Conservation (phyloP, 2,329 filamentous ascomycete species). For the Didymella lethalis region DNA sequence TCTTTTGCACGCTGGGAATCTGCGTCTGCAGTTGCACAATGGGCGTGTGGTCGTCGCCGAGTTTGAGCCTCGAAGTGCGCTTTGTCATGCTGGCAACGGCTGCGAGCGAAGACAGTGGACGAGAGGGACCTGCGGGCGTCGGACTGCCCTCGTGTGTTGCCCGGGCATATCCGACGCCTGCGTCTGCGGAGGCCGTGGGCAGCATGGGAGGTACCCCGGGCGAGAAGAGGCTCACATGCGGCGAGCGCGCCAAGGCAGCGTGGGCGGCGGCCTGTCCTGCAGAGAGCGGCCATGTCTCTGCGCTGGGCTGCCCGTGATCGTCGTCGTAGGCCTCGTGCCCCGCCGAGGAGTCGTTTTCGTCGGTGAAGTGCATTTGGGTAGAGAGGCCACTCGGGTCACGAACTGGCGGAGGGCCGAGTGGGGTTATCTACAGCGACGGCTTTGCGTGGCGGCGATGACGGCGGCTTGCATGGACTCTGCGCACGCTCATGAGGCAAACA, state of each 20-base stretch:
- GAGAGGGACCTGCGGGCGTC: slow-evolving; percentile 38
- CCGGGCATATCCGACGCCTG: slow-evolving; percentile 15
- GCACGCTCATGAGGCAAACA: neutral
- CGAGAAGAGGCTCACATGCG: slow-evolving; percentile 21
- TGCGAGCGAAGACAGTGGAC: slow-evolving; percentile 24
- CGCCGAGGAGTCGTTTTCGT: slow-evolving; percentile 20
- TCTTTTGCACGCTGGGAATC: slow-evolving; percentile 57
- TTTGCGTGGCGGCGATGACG: slow-evolving; percentile 11
- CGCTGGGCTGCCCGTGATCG: slow-evolving; percentile 16
- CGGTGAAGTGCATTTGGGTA: slow-evolving; percentile 27
- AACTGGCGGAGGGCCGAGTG: slow-evolving; percentile 4
- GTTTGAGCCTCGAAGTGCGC: slow-evolving; percentile 40
- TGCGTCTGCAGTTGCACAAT: slow-evolving; percentile 43
- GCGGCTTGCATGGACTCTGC: slow-evolving; percentile 12
- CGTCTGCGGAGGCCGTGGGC: slow-evolving; percentile 18
- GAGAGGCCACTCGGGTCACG: slow-evolving; percentile 12
- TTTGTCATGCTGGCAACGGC: slow-evolving; percentile 38
- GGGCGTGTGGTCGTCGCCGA: slow-evolving; percentile 38
- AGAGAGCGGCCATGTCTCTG: slow-evolving; percentile 27
- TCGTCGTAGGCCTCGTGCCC: slow-evolving; percentile 26
- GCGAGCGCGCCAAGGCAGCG: slow-evolving; percentile 14
- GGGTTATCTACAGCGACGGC: slow-evolving; percentile 13
- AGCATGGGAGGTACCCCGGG: slow-evolving; percentile 16
- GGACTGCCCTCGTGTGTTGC: slow-evolving; percentile 14
- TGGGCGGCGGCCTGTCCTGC: slow-evolving; percentile 22